Evolutionary conservation across 2,329 filamentous ascomycete species (phyloP).

Genomic region (Pseudofabraea citricarpa): DNA sequence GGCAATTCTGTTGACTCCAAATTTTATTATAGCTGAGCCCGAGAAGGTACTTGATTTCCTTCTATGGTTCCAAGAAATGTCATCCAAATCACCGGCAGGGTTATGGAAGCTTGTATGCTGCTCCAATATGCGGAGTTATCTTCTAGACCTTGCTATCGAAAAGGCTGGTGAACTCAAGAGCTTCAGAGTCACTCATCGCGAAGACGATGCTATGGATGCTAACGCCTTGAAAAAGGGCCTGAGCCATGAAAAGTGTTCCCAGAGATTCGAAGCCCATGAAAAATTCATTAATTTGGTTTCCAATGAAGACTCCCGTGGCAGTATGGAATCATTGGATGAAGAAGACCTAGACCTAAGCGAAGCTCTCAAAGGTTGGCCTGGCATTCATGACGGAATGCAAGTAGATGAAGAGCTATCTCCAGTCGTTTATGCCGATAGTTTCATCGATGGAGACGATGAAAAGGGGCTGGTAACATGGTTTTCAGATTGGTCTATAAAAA

Average conservation of each 20-base stretch:
- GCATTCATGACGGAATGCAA: constrained; percentile 1
- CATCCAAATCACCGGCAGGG: constrained; percentile 13
- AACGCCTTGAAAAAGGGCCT: constrained; percentile 17
- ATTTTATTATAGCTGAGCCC: constrained; percentile 43
- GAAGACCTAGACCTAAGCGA: constrained; percentile 9
- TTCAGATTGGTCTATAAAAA: constrained; percentile 49
- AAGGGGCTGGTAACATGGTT: constrained; percentile 61
- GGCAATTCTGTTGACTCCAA: constrained; percentile 44
- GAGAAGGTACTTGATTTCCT: constrained; percentile 32
- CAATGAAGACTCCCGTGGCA: constrained; percentile 2
- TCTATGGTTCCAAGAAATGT: constrained; percentile 31
- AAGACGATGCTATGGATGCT: constrained; percentile 20
- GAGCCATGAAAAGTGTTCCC: constrained; percentile 17
- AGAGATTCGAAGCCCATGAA: constrained; percentile 16
- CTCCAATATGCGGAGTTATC: constrained; percentile 20
- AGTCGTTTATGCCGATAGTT: constrained; percentile 40
- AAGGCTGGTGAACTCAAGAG: constrained; percentile 22
- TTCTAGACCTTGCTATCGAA: constrained; percentile 22
- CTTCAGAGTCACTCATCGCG: constrained; percentile 13
- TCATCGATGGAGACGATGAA: constrained; percentile 54
- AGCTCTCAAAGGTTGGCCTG: constrained; percentile 11
- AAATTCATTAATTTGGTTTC: constrained; percentile 12
- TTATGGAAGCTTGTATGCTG: constrained; percentile 18
- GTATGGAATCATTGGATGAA: constrained; percentile 3
- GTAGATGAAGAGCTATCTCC: constrained; percentile 29